Evolutionary conservation across 345 rosid species (phyloP), one percentile per base, ranked within the genome.

Genomic region (Citropsis articulata): DNA sequence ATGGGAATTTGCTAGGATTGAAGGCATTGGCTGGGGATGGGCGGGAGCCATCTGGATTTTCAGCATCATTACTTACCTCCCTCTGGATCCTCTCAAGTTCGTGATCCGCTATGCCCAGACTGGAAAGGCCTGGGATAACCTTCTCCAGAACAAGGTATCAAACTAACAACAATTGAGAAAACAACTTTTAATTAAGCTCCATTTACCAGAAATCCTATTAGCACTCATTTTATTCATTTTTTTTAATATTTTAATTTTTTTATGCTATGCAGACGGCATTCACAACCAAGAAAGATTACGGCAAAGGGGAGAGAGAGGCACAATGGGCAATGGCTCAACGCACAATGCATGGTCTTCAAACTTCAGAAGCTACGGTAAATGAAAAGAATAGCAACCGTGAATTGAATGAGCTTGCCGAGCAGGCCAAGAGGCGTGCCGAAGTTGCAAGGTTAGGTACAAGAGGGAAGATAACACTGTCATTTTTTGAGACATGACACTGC

Each of bases 11-110:
- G 93, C 93, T 35, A 85, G 91, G 78, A 87, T 93, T 80, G 31
- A 81, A 22, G 96, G 96, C 27, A 83, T 90, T 50, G 91, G 93
- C n/a, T 91, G 98, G 96, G 92, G 88, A 85, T 90, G 98, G 96
- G 94, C 90, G 30, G 96, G 91, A 76, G 89, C 80, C 13, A 88
- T 93, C 74, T 93, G 96, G 94, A 0, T 88, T 56, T 93, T 77
- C 79, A 91, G 89, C 78, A 35, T 90, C 45, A 42, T 93, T 69
- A 87, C 91, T 5, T 91, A 86, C 84, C 42, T 91, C 77, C 94
- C 98, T 73, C 98, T 93, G 25, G 94, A 91, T 74, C 42, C 89
- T 75, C 88, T 91, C 76, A 91, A 93, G 89, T 91, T 93, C 82
- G 71, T 90, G 79, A 91, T 85, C 73, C 93, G 92, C 69, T 91